Evolutionary conservation across 495 filamentous ascomycete genomes (phyloP).

Genomic region (Penicillium antarcticum): DNA sequence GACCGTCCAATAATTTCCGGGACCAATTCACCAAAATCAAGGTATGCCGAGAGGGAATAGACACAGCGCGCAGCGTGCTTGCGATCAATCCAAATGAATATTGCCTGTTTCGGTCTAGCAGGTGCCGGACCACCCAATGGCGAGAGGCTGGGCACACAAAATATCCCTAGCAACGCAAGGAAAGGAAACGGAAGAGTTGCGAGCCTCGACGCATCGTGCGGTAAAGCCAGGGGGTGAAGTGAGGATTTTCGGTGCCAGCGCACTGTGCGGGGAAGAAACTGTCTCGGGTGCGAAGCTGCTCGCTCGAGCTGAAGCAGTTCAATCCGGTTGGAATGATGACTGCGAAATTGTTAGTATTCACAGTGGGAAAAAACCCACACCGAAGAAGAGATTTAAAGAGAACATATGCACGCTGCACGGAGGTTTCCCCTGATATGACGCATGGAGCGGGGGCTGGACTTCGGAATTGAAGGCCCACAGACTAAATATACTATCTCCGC

Average conservation of each 20-base stretch:
- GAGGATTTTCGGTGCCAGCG: conserved; percentile 16
- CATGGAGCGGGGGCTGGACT: background rate
- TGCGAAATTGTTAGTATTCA: background rate
- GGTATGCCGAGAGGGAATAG: background rate
- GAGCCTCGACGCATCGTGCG: conserved; percentile 36
- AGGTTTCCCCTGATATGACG: conserved; percentile 15
- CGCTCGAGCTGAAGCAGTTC: background rate
- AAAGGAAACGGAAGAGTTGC: conserved; percentile 11
- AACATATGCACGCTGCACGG: conserved; percentile 3
- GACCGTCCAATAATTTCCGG: background rate
- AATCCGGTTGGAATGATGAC: background rate
- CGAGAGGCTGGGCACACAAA: background rate
- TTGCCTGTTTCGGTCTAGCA: conserved; percentile 1
- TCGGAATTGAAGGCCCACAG: conserved; percentile 4
- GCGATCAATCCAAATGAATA: conserved; percentile 4
- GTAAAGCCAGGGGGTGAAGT: background rate
- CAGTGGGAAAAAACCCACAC: too few species aligned
- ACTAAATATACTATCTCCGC: background rate
- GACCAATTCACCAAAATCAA: background rate
- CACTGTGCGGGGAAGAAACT: conserved; percentile 12
- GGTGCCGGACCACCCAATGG: background rate
- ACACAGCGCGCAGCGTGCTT: background rate
- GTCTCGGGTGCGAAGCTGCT: conserved; percentile 1
- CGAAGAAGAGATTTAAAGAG: background rate
- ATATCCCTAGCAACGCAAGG: conserved; percentile 32